Conservation (phyloP, 345 rosid species). For the Eucalyptus regnans region DNA sequence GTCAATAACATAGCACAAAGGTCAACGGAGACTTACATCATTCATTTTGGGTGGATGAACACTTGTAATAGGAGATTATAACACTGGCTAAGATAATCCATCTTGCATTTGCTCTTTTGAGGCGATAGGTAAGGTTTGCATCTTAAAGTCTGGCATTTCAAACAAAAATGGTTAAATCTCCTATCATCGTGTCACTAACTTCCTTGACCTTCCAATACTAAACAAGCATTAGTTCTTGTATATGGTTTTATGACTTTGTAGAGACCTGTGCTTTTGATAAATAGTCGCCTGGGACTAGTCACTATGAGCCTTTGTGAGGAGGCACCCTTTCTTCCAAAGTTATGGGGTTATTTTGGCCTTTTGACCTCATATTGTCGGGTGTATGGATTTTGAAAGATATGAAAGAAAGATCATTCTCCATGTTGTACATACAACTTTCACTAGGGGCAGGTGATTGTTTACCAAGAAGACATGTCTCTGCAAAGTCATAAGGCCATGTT, state of each 20-base stretch:
- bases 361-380: background rate
- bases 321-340: background rate
- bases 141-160: background rate
- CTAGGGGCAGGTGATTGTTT: background rate
- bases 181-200: background rate
- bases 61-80: background rate
- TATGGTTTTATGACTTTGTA: background rate
- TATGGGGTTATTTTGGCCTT: background rate
- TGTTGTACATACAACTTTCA: background rate
- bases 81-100: background rate
- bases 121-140: background rate
- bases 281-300: rapidly evolving
- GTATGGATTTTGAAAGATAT: background rate
- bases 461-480: too few relatives aligned
- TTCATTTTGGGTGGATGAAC: background rate
- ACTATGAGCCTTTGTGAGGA: background rate
- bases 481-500: background rate
- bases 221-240: background rate
- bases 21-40: background rate
- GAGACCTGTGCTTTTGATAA: background rate
- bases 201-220: background rate
- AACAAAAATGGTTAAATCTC: background rate
- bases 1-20: background rate
- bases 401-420: background rate
- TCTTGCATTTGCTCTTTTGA: background rate